Base-by-base conservation (phyloP, 2,329 filamentous ascomycete species). In the Cercospora canescens region DNA sequence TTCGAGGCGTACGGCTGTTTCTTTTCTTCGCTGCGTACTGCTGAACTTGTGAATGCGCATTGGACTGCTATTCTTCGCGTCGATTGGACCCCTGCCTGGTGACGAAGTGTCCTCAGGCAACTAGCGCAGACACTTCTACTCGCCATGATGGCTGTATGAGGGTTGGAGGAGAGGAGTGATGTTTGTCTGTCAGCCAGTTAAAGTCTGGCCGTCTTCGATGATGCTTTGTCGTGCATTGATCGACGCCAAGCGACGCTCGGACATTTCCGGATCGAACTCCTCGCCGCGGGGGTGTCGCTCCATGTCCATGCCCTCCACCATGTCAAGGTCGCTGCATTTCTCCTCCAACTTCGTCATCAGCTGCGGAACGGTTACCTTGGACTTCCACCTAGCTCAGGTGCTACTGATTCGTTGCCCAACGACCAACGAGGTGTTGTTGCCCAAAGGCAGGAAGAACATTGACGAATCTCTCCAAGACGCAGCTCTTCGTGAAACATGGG, bases 91-190 rank as follows among this genome's bases (percentile, higher is more conserved):
- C 56, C 62, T 14, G 64, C 12, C 26, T 67, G 64, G 11, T 69
- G 70, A 32, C 70, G 67, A 50, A 73, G 63, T 59, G 70, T 67
- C 28, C 71, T 69, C 9, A 73, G 37, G 55, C 72, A 74, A 48
- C 66, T 65, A 18, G 60, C 67, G 65, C 72, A 74, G 14, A 70
- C 48, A 32, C 37, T 69, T 35, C 73, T 73, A 52, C 60, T 67
- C 12, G 72, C 63, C 72, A 74, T 74, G 52, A 55, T 67, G 34
- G 55, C 16, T 24, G 18, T 24, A 21, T 21, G 30, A 6, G n/a
- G 1, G 18, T 18, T 34, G 52, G 24, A 1, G 11, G 52, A 56
- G 28, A 34, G 30, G 21, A 24, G 52, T 56, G 30, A 56, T 34
- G 30, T 16, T 26, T 24, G 11, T 28, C 11, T 45, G 18, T 6